Base-by-base conservation (phyloP, 2,329 filamentous ascomycete species). In the Didymella pinodella region DNA sequence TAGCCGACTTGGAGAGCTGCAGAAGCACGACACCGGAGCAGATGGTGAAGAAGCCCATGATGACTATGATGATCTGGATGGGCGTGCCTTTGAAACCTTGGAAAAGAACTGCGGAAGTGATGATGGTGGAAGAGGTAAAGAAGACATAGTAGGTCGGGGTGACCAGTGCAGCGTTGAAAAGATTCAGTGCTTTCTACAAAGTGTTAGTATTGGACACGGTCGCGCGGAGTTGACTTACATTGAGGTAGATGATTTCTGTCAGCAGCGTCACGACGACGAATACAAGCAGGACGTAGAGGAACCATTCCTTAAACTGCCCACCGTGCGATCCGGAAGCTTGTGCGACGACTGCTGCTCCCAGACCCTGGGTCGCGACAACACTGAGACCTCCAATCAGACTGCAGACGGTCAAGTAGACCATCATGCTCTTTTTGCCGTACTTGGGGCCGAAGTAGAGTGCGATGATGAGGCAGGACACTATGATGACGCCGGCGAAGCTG, bases 121-220 rank as follows among this genome's bases (percentile, higher is more conserved):
- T 86, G 65, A 99, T 97, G 20, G 95, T 98, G 5, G 93, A 90
- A 68, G 90, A 96, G 38, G 95, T 99, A 76, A 99, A 99, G 81
- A 96, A 94, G 65, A 99, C 95, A 77, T 99, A 99, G 80, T 99
- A 99, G 2, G 95, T 99, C 0, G 95, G 95, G 0, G 95, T 99
- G 59, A 99, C 95, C 65, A 99, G 85, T 7, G 95, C 94, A 36
- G 95, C 95, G 72, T 99, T 98, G 83, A 94, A 98, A 48, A 99
- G 79, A 73, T 99, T 98, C 56, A 98, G 84, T 6, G 95, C 95
- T 97, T 99, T 99, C 93, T 98, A 79, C 25, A 43, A n/a, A 48
- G 4, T 41, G 65, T 82, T 57, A 83, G 77, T 59, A 25, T 0
- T n/a, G 22, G 4, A 7, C 1, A 18, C 5, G 14, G 6, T 2